Percentiles rank a stretch among this genome's conserved stretches.
These are phyloP conservation scores for Fusarium protoensiforme DNA, from an alignment of 2,329 filamentous ascomycete genomes.

Conservation along the genomic window DNA sequence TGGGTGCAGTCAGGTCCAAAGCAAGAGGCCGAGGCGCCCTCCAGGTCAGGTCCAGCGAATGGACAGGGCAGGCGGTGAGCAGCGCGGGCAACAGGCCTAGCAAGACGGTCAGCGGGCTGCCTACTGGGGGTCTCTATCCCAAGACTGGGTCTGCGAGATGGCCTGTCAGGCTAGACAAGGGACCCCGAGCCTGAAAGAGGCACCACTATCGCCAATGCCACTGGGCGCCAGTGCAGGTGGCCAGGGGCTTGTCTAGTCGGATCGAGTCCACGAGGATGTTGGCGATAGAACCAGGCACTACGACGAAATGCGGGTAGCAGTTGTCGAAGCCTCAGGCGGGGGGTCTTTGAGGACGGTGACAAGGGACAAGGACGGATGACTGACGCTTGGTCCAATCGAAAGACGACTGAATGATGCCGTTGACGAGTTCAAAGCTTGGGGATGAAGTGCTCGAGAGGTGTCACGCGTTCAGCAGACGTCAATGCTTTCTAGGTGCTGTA, in stretches of 20 bases:
- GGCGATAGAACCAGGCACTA: conserved; percentile 2
- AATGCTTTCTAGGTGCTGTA: neutral
- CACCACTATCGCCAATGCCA: conserved; percentile 30
- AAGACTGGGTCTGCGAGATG: conserved; percentile 36
- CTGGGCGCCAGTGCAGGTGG: conserved; percentile 12
- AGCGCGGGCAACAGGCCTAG: conserved; percentile 31
- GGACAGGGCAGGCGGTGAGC: conserved; percentile 44
- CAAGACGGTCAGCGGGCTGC: conserved; percentile 36
- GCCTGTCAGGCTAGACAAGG: conserved; percentile 34
- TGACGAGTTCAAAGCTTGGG: conserved; percentile 3
- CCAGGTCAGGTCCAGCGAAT: conserved; percentile 32
- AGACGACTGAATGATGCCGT: neutral
- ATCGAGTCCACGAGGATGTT: conserved; percentile 22
- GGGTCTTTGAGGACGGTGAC: conserved; percentile 19
- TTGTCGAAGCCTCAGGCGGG: neutral
- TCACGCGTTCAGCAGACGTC: neutral
- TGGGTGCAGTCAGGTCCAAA: neutral
- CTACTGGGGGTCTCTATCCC: conserved; percentile 17
- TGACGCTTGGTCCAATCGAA: conserved; percentile 17
- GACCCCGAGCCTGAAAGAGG: conserved; percentile 30
- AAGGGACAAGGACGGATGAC: conserved; percentile 11
- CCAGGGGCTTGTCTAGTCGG: conserved; percentile 28
- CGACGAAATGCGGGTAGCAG: conserved; percentile 1
- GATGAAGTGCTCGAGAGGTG: neutral
- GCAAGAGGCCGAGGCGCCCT: neutral